Evolutionary conservation across 495 filamentous ascomycete species (phyloP), one percentile per base, ranked within the genome.

Genomic region (Zalerion maritima): DNA sequence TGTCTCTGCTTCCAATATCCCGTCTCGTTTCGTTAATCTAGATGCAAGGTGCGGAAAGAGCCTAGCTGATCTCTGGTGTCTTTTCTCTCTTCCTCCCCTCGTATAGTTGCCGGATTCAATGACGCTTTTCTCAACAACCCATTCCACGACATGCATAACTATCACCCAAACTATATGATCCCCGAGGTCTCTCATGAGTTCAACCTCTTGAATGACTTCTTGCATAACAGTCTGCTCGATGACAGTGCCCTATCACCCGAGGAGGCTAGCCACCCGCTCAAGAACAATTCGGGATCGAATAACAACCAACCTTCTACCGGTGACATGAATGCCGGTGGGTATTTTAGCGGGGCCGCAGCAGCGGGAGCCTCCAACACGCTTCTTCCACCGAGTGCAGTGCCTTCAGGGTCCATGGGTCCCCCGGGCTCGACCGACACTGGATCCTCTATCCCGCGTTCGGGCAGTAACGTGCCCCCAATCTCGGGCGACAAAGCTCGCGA

Each of bases 121-220:
- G 79, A 69, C 46, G 43, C 57, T 71, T 57, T 68, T 71, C 30
- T 73, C 60, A 43, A 81, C 38, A 87, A 73, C 43, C 80, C 81
- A 45, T 89, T 78, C 47, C 78, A 87, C 58, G 85, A 92, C 48
- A 91, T 93, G 77, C 84, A 94, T 57, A 78, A 69, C 42, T 83
- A 85, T 44, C 81, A 94, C 56, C 80, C 84, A 31, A 85, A 78
- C 41, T 94, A 89, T 59, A 85, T 93, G 79, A 87, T 94, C 57
- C 82, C 82, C 34, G 89, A 99, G 51, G 79, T 93, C 36, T 83
- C 80, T 17, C 85, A 82, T 51, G 89, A 99, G 55, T 94, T 92
- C 49, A 92, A 93, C 45, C 62, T 94, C 34, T 69, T 99, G 37
- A 93, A 91, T 41, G 85, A 96, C 52, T 99, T 96, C 48, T 69